phyloP scores from a whole-genome alignment of 306 rosid genomes.

The Pterocarpus macrocarpus region DNA sequence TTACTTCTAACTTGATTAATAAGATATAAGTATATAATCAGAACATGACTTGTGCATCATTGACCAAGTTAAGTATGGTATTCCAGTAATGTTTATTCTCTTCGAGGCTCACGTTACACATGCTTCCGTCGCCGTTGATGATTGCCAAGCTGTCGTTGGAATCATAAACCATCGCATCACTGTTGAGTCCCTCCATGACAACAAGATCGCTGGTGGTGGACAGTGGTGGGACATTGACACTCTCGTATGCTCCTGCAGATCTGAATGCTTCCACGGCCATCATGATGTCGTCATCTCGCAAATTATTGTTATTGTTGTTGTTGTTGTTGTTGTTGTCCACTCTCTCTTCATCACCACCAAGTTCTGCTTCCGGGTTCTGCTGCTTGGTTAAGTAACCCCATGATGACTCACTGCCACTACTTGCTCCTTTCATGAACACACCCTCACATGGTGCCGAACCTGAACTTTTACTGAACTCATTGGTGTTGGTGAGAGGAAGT shows the following conservation, averaged over 20 bases:
- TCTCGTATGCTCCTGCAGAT: constrained; percentile 24
- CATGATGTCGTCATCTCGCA: constrained; percentile 51
- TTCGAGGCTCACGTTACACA: constrained; percentile 44
- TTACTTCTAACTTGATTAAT: too few relatives aligned
- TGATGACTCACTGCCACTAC: neutral
- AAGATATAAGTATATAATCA: neutral
- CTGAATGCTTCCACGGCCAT: constrained; percentile 58
- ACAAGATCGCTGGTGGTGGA: neutral
- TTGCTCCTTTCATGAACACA: neutral
- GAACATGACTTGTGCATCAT: constrained; percentile 44
- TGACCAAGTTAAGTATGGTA: constrained; percentile 52
- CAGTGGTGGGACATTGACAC: neutral
- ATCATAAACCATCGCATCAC: constrained; percentile 16
- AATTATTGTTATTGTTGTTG: neutral
- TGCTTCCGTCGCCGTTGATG: constrained; percentile 38
- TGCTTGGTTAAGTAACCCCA: constrained; percentile 6
- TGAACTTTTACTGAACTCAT: neutral
- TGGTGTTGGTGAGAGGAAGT: neutral
- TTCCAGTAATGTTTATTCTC: constrained; percentile 60
- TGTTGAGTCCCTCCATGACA: constrained; percentile 42
- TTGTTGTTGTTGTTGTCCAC: neutral
- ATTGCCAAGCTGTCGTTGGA: constrained; percentile 37
- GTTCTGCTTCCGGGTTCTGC: neutral
- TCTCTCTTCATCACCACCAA: neutral
- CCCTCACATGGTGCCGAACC: too few relatives aligned